Percentiles rank a stretch among this genome's conserved stretches.
Evolutionary conservation across 768 basidiomycete species (phyloP).

Genomic region (Coprinopsis marcescibilis): DNA sequence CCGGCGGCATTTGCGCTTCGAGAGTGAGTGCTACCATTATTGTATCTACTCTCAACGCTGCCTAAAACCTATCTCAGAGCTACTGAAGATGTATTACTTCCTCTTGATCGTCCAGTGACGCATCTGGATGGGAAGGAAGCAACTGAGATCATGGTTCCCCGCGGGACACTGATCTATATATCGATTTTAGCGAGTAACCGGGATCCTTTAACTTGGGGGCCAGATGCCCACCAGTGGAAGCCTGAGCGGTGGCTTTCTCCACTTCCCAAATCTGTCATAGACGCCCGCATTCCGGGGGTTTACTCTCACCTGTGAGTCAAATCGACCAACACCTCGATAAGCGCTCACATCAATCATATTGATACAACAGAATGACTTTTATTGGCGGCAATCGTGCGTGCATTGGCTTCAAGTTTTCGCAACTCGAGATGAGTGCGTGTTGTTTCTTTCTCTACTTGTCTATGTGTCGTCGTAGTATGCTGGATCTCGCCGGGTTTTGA

Average conservation of each 20-base stretch:
- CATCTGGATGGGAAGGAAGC: constrained; percentile 18
- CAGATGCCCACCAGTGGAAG: constrained; percentile 41
- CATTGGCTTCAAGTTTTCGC: too few relatives aligned
- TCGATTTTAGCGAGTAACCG: constrained; percentile 33
- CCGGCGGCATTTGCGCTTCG: constrained; percentile 19
- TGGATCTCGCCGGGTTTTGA: too few relatives aligned
- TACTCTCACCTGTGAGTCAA: constrained; percentile 33
- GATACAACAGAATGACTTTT: constrained; percentile 5
- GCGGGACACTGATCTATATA: constrained; percentile 26
- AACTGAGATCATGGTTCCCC: constrained; percentile 29
- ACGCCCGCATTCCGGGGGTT: constrained; percentile 36
- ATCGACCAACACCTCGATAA: background rate
- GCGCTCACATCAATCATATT: background rate
- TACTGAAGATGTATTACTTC: too few relatives aligned
- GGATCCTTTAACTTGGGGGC: constrained; percentile 39
- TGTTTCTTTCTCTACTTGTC: too few relatives aligned
- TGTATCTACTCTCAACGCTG: too few relatives aligned
- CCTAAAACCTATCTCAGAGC: too few relatives aligned
- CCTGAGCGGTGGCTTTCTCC: constrained; percentile 43
- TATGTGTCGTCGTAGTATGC: too few relatives aligned
- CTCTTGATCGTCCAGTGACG: too few relatives aligned
- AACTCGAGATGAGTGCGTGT: too few relatives aligned
- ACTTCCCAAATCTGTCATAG: constrained; percentile 20
- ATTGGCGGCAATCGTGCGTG: too few relatives aligned
- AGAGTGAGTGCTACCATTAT: constrained; percentile 12